Percentiles rank a stretch among this genome's conserved stretches.
Conservation (phyloP, 2,329 filamentous ascomycete genomes). For the Diaporthe batatas region DNA sequence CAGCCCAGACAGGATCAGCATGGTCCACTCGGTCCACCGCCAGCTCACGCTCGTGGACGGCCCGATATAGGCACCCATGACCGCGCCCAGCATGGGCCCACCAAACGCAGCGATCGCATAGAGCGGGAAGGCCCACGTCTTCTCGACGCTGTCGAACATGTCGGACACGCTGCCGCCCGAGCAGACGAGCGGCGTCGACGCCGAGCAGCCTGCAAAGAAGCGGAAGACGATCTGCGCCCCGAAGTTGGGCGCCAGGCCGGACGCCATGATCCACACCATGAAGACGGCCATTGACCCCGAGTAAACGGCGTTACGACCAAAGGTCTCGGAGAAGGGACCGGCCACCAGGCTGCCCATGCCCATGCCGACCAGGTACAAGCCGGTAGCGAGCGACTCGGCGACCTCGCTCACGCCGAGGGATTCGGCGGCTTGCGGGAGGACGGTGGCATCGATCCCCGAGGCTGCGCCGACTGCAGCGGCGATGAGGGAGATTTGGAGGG, state of each 20-base stretch:
- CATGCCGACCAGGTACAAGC: conserved; percentile 54
- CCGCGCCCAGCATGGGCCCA: conserved; percentile 57
- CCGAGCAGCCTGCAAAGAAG: conserved; percentile 61
- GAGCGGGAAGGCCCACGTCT: conserved; percentile 56
- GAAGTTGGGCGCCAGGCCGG: conserved; percentile 58
- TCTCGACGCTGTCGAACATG: conserved; percentile 52
- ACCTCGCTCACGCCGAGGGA: conserved; percentile 64
- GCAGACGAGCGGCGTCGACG: conserved; percentile 58
- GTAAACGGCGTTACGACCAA: conserved; percentile 57
- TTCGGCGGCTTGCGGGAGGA: conserved; percentile 58
- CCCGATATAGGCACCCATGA: conserved; percentile 74
- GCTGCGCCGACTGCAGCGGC: conserved; percentile 64
- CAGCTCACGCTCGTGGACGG: conserved; percentile 66
- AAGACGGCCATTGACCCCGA: conserved; percentile 55
- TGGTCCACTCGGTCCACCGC: conserved; percentile 75
- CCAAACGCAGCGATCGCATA: conserved; percentile 60
- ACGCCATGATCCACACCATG: conserved; percentile 60
- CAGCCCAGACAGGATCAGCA: conserved; percentile 72
- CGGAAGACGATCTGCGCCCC: conserved; percentile 60
- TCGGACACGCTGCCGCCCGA: conserved; percentile 60
- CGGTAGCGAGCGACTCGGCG: conserved; percentile 63
- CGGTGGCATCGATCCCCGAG: conserved; percentile 65
- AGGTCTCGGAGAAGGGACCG: conserved; percentile 56
- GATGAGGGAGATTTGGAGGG: conserved; percentile 59
- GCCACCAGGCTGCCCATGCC: conserved; percentile 53